Evolutionary conservation across 305 asterid species (phyloP).

Genomic region (Nicotiana rustica): DNA sequence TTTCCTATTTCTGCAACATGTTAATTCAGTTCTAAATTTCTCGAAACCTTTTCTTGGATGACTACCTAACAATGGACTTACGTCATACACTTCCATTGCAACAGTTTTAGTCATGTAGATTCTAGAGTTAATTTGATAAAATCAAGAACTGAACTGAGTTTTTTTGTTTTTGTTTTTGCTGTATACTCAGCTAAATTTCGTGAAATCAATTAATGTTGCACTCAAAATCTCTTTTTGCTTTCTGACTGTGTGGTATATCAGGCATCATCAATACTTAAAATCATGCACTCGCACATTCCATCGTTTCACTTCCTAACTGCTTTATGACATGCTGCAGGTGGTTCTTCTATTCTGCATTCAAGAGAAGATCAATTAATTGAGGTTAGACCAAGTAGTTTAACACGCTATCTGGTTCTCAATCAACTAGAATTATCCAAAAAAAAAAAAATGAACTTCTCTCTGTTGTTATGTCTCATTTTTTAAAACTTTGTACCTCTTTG

Average conservation of each 20-base stretch:
- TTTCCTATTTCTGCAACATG: background rate
- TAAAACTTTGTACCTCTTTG: background rate
- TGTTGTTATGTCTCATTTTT: background rate
- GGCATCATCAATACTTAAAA: background rate
- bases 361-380: background rate
- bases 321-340: constrained; percentile 29
- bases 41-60: constrained; percentile 1
- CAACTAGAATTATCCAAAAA: background rate
- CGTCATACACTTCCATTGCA: background rate
- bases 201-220: background rate
- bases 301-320: constrained; percentile 12
- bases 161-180: background rate
- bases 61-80: constrained; percentile 1
- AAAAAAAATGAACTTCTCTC: background rate
- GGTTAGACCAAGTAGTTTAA: constrained; percentile 16
- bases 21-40: background rate
- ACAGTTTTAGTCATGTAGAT: background rate
- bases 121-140: constrained; percentile 15
- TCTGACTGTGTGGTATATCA: background rate
- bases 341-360: constrained; percentile 24
- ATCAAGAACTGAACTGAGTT: background rate
- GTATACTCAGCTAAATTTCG: background rate
- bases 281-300: background rate
- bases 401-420: background rate
- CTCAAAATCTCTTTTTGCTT: background rate